Evolutionary conservation across 1,139 yeast genomes (phyloP).

Genomic region (Taiozyma sp.): DNA sequence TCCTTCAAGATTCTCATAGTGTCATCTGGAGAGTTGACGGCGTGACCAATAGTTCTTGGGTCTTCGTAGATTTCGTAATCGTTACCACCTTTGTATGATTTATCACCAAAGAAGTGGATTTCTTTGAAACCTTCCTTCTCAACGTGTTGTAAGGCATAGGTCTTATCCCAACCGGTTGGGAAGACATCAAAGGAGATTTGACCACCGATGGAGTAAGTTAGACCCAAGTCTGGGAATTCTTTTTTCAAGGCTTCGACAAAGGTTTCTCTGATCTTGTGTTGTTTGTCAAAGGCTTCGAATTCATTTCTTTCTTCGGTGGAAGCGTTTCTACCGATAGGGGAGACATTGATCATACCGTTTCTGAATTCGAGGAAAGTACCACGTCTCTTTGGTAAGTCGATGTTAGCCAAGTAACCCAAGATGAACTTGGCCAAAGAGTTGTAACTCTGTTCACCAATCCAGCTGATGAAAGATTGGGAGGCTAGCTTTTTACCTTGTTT

Average conservation of each 20-base stretch:
- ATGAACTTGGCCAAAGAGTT: constrained; percentile 83
- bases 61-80: constrained; percentile 95
- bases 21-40: constrained; percentile 85
- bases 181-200: constrained; percentile 98
- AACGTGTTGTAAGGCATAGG: constrained; percentile 93
- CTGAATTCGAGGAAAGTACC: constrained; percentile 99
- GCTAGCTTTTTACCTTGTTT: constrained; percentile 84
- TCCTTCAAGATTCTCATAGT: constrained; percentile 84
- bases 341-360: constrained; percentile 98
- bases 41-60: constrained; percentile 90
- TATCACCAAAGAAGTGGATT: constrained; percentile 98
- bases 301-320: constrained; percentile 90
- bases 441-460: constrained; percentile 96
- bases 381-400: constrained; percentile 91
- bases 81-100: constrained; percentile 96
- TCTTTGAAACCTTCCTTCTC: constrained; percentile 76
- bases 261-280: constrained; percentile 72
- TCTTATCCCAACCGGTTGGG: constrained; percentile 99
- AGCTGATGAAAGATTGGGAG: constrained; percentile 86
- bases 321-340: constrained; percentile 98
- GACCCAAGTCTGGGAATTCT: constrained; percentile 75
- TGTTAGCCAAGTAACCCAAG: constrained; percentile 74
- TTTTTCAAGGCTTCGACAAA: constrained; percentile 81
- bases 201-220: constrained; percentile 98
- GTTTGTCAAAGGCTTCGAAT: constrained; percentile 78